A percentile compares a stretch with the other conserved stretches of the same genome.
phyloP scores from a whole-genome alignment of 306 rosid species.

The Pyrus bretschneideri region DNA sequence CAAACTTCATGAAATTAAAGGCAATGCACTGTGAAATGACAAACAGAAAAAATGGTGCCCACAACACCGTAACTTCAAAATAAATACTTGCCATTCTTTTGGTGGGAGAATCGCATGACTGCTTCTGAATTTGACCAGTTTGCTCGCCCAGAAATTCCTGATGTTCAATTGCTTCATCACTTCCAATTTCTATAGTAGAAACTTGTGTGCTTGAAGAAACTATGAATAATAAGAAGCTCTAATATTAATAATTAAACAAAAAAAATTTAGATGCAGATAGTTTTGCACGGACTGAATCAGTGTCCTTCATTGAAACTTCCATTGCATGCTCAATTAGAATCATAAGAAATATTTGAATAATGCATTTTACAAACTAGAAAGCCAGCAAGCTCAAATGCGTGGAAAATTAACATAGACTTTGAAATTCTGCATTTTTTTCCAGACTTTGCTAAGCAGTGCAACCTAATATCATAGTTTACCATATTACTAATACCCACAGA shows the following conservation, averaged over 20 bases:
- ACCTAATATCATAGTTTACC: neutral
- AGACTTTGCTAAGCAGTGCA: neutral
- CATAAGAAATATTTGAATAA: neutral
- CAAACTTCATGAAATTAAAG: neutral
- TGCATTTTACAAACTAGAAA: neutral
- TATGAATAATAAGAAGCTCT: constrained; percentile 33
- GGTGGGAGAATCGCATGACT: constrained; percentile 32
- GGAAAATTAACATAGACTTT: neutral
- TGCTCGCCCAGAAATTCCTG: constrained; percentile 33
- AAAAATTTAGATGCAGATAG: neutral
- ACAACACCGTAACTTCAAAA: neutral
- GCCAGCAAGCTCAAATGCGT: neutral
- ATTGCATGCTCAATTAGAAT: neutral
- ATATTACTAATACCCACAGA: neutral
- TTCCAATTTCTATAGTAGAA: constrained; percentile 30
- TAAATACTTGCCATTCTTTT: constrained; percentile 38
- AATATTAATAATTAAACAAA: constrained; percentile 3
- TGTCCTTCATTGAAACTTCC: neutral
- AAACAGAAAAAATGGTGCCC: constrained; percentile 4
- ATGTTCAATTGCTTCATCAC: constrained; percentile 36
- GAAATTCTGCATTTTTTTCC: neutral
- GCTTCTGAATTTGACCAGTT: constrained; percentile 33
- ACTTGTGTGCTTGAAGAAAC: constrained; percentile 45
- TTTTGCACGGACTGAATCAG: neutral
- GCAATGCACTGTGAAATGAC: constrained; percentile 4